phyloP scores from a whole-genome alignment of 768 basidiomycete genomes.

The Suillus luteus region DNA sequence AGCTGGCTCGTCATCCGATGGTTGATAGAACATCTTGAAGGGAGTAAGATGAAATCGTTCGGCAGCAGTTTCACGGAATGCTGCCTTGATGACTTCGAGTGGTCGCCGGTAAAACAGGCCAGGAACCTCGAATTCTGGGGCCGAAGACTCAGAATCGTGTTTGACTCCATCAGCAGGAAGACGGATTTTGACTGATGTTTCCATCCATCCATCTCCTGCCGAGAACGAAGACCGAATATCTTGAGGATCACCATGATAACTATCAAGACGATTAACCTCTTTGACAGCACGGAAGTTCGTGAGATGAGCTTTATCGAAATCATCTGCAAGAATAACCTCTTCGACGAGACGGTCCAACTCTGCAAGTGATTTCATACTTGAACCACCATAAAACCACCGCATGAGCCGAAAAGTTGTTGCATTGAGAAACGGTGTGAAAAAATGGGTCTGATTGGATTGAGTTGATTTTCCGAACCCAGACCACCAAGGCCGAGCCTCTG shows the following conservation, averaged over 20 bases:
- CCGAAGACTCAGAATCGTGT: background rate
- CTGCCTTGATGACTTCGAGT: conserved; percentile 25
- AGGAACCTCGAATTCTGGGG: conserved; percentile 22
- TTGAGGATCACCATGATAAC: background rate
- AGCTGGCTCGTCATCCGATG: conserved; percentile 9
- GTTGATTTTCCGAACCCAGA: conserved; percentile 2
- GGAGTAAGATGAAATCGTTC: conserved; percentile 20
- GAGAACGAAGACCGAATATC: background rate
- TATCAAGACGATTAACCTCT: background rate
- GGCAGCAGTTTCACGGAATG: conserved; percentile 24
- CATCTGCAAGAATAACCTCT: conserved; percentile 11
- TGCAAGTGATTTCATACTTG: conserved; percentile 14
- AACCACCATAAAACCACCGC: conserved; percentile 26
- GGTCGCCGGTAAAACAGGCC: conserved; percentile 32
- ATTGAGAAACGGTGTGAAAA: conserved; percentile 18
- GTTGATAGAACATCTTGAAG: background rate
- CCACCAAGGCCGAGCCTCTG: conserved; percentile 4
- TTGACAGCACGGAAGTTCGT: background rate
- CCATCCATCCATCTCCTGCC: conserved; percentile 10
- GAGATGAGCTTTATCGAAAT: conserved; percentile 17
- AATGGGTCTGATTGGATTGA: background rate
- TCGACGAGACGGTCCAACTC: conserved; percentile 11
- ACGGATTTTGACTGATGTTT: conserved; percentile 14
- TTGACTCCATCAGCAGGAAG: conserved; percentile 11
- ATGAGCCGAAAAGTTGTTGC: conserved; percentile 20